These are phyloP conservation scores for Coniferiporia weirii DNA, from an alignment of 1,284 basidiomycete species.

Conservation along the genomic window DNA sequence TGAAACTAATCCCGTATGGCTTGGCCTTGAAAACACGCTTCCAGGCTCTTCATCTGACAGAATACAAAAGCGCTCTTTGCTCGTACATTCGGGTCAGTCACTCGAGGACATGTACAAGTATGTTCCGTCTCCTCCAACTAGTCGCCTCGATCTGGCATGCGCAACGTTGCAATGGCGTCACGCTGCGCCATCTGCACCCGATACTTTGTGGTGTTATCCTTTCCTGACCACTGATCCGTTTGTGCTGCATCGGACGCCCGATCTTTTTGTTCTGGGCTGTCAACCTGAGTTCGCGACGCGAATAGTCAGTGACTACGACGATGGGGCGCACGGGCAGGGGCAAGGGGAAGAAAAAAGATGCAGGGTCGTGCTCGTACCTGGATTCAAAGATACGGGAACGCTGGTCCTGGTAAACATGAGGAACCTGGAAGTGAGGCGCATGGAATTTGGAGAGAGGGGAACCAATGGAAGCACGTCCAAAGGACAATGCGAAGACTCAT, in stretches of 20 bases:
- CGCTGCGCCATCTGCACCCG: conserved; percentile 95
- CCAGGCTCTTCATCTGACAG: conserved; percentile 21
- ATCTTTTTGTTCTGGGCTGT: conserved; percentile 91
- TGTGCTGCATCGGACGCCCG: conserved; percentile 76
- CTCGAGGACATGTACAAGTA: conserved; percentile 96
- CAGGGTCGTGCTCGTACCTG: conserved; percentile 81
- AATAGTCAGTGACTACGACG: conserved; percentile 40
- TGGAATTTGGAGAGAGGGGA: background rate
- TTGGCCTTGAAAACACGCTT: conserved; percentile 42
- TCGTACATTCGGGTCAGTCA: conserved; percentile 88
- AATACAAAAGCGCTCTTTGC: conserved; percentile 45
- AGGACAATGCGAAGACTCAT: background rate
- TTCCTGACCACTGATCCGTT: conserved; percentile 90
- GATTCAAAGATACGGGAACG: conserved; percentile 63
- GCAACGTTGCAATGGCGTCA: conserved; percentile 91
- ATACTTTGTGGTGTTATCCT: conserved; percentile 98
- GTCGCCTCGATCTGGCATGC: conserved; percentile 69
- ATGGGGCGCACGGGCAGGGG: conserved; percentile 28
- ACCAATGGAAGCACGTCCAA: background rate
- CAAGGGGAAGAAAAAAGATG: conserved; percentile 37
- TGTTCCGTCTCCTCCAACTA: conserved; percentile 58
- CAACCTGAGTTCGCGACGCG: conserved; percentile 81
- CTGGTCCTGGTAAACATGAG: conserved; percentile 57
- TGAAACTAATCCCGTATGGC: conserved; percentile 89
- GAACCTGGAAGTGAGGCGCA: conserved; percentile 15